Base-by-base conservation (phyloP, 345 rosid genomes). In the Heritiera fomes region DNA sequence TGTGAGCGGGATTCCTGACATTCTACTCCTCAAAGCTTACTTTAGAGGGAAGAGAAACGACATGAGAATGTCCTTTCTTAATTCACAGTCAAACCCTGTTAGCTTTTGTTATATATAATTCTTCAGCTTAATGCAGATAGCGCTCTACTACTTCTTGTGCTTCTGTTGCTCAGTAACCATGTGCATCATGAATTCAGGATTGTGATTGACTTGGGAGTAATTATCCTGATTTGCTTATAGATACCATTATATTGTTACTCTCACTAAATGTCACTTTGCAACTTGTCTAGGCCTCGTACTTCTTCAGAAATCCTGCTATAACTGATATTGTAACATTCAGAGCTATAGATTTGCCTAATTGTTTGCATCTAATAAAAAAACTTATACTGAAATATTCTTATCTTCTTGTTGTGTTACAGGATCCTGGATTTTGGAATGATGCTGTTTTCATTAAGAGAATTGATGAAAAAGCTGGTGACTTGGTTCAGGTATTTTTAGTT, bases 401-500 rank as follows among this genome's bases (percentile, higher is more conserved):
- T 79, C 1, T 75, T 64, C 15, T 73, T 34, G 30, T 66, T 18
- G n/a, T 13, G 76, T 18, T 68, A 38, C 66, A 68, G 80, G 79
- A 79, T 61, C 76, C 77, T 30, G 83, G 82, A 46, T 61, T 58
- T 61, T 58, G 47, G 45, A 79, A 77, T 47, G 83, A 77, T 45
- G 83, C 76, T 23, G 79, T 83, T 49, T 84, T 78, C 65, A 80
- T 86, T 23, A 84, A 86, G 77, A 79, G 86, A 82, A 58, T 80
- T 75, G 83, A 83, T 3, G 85, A 86, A 69, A 79, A 83, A 75
- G 83, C 81, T 55, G 88, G 88, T 56, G 86, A 85, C 28, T 23
- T 23, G 12, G 86, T 85, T 68, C 79, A 79, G 84, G 88, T 85
- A 71, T 7, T 6, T 30, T 56, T 45, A 7, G 47, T 76, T 80